Evolutionary conservation across 176 grass and related monocot species (phyloP), one percentile per base, ranked within the genome.

Genomic region (Ampelocalamus luodianensis): DNA sequence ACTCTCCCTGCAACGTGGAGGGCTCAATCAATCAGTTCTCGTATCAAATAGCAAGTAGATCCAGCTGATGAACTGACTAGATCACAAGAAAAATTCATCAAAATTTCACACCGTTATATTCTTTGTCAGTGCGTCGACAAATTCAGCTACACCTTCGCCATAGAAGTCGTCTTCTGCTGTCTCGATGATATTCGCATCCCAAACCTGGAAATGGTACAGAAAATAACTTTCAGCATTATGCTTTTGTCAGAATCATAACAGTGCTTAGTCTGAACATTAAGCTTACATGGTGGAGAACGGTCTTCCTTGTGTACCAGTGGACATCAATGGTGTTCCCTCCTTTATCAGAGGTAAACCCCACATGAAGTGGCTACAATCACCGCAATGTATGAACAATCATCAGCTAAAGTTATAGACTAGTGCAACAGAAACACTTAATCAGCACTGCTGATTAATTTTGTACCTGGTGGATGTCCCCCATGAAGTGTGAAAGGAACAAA

Each of bases 391-490:
- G 50, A 13, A 70, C 4, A 65, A 20, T 9, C 22, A 71, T 50
- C 1, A 61, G 32, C 32, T 60, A 4, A 39, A 29, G 0, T 22
- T 23, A 32, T 1, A 29, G 10, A 40, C 14, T 8, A 18, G 51
- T 7, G 7, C 11, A 20, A 12, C 49, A 79, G 2, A 22, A 65
- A 48, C 56, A 11, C 23, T 63, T 2, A 51, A n/a, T 58, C 6
- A 23, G n/a, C 22, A n/a, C 3, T 27, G 59, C 6, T 62, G 59
- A 9, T 54, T 20, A 54, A 18, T 49, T 49, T 1, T 5, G 23
- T 88, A 92, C 93, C 90, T 90, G 90, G 83, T 94, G 93, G 59
- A 94, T 72, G 49, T 92, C 90, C 37, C 93, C 93, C 2, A 92
- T 73, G 74, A 94, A 90, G 81, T 94, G 93, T 17, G 93, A 76